A percentile compares a stretch with the other conserved stretches of the same genome.
phyloP scores from a whole-genome alignment of 805 yeast genomes.

The Vanderwaltozyma verrucispora region DNA sequence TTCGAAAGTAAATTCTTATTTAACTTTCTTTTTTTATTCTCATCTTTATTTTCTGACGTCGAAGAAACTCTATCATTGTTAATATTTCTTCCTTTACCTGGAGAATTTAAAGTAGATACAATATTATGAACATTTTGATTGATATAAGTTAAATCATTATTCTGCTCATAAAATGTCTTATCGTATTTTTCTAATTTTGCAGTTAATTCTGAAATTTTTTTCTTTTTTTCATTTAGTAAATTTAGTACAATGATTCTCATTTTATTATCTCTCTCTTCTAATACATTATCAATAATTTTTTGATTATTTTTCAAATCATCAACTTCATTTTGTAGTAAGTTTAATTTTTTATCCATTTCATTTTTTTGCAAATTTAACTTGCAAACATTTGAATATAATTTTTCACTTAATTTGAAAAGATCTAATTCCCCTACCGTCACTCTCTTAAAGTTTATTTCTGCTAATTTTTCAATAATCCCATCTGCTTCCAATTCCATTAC shows the following conservation, averaged over 20 bases:
- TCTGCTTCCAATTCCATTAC: slow-evolving; percentile 12
- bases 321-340: neutral
- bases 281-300: slow-evolving; percentile 6
- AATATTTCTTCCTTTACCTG: slow-evolving; percentile 14
- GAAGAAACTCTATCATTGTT: neutral
- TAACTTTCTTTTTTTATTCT: neutral
- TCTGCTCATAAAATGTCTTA: neutral
- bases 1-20: neutral
- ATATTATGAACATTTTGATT: slow-evolving; percentile 12
- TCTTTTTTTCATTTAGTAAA: slow-evolving; percentile 22
- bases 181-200: slow-evolving; percentile 4
- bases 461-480: slow-evolving; percentile 15
- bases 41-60: too few relatives aligned
- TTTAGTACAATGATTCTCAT: slow-evolving; percentile 14
- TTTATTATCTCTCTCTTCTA: slow-evolving; percentile 16
- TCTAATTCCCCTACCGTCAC: slow-evolving; percentile 16
- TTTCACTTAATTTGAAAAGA: slow-evolving; percentile 15
- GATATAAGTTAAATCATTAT: slow-evolving; percentile 11
- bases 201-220: slow-evolving; percentile 12
- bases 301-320: slow-evolving; percentile 6
- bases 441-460: slow-evolving; percentile 11
- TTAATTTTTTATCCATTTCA: neutral
- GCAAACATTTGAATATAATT: slow-evolving; percentile 9
- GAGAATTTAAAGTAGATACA: slow-evolving; percentile 16
- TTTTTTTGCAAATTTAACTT: slow-evolving; percentile 8